Conservation (phyloP, 2,329 filamentous ascomycete genomes). For the Gyromitra esculenta region DNA sequence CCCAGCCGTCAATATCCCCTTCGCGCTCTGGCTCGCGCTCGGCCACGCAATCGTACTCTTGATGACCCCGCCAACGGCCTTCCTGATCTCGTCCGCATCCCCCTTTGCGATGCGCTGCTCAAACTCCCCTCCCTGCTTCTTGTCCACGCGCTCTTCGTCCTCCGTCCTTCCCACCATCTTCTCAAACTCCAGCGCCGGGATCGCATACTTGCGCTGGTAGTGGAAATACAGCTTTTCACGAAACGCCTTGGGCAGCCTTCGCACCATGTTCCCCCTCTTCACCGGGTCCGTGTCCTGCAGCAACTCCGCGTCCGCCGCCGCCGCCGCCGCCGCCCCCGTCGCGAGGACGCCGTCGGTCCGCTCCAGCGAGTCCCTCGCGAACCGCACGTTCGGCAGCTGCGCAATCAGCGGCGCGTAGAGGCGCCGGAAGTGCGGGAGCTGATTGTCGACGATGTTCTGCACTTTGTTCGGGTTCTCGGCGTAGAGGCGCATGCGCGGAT, state of each 20-base stretch:
- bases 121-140: constrained; percentile 83
- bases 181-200: constrained; percentile 83
- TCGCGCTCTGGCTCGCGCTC: constrained; percentile 85
- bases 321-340: too few relatives aligned
- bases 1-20: constrained; percentile 83
- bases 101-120: constrained; percentile 83
- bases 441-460: constrained; percentile 89
- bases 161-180: constrained; percentile 81
- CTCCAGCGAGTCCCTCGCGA: constrained; percentile 69
- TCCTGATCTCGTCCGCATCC: constrained; percentile 72
- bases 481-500: constrained; percentile 91
- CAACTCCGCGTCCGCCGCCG: constrained; percentile 69
- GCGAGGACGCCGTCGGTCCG: constrained; percentile 66
- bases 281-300: constrained; percentile 92
- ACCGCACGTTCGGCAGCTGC: constrained; percentile 86
- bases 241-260: constrained; percentile 86
- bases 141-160: constrained; percentile 74
- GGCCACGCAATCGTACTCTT: constrained; percentile 92
- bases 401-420: constrained; percentile 90
- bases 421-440: constrained; percentile 88
- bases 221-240: constrained; percentile 90
- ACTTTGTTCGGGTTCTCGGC: constrained; percentile 94
- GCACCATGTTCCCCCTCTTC: constrained; percentile 94
- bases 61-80: constrained; percentile 78
- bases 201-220: constrained; percentile 89